Conservation (phyloP, 2,329 filamentous ascomycete genomes). For the Scedosporium aurantiacum region DNA sequence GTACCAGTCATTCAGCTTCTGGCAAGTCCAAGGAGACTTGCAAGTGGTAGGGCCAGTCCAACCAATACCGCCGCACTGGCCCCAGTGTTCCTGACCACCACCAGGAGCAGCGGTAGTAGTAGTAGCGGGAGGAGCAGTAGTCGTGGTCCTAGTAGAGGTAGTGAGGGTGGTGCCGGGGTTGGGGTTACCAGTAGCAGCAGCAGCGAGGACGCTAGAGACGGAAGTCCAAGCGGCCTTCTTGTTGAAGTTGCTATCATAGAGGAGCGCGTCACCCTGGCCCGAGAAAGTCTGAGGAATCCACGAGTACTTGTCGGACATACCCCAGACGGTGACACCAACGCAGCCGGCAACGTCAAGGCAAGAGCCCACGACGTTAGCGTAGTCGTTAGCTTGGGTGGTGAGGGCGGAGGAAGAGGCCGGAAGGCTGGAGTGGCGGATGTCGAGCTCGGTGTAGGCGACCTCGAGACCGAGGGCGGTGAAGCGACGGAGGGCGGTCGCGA, state of each 20-base stretch:
- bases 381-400: conserved; percentile 43
- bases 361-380: conserved; percentile 42
- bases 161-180: not conserved
- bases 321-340: conserved; percentile 48
- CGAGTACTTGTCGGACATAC: conserved; percentile 6
- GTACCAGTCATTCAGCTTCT: conserved; percentile 27
- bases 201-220: conserved; percentile 23
- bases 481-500: conserved; percentile 36
- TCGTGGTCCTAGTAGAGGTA: conserved; percentile 1
- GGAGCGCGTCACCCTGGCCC: not conserved
- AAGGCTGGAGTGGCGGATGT: conserved; percentile 32
- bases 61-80: conserved; percentile 25
- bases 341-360: conserved; percentile 49
- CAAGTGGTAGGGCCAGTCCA: conserved; percentile 26
- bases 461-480: conserved; percentile 43
- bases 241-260: not conserved
- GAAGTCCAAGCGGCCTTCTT: conserved; percentile 13
- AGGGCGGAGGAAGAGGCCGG: not conserved
- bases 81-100: conserved; percentile 17
- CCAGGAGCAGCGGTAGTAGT: conserved; percentile 15
- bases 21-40: conserved; percentile 23
- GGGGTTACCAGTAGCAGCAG: conserved; percentile 13
- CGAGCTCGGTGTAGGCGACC: conserved; percentile 56
- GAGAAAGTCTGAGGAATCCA: conserved; percentile 7
- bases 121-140: not conserved